Conservation (phyloP, 2,329 filamentous ascomycete species). For the Calonectria montana region DNA sequence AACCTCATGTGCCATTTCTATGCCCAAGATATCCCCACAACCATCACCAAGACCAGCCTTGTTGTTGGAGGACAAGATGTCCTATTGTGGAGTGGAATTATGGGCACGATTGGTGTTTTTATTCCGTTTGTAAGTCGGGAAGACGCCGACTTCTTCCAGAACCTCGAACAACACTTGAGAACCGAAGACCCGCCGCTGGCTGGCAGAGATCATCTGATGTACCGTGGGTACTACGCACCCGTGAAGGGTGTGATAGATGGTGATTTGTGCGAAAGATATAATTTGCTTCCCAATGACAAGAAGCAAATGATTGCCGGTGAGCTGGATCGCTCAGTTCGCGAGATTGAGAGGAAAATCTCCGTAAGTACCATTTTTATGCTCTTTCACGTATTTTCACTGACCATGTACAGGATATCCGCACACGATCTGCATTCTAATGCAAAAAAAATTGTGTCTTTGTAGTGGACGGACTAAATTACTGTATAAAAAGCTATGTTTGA, state of each 20-base stretch:
- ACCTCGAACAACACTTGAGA: slow-evolving; percentile 87
- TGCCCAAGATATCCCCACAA: slow-evolving; percentile 91
- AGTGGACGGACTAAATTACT: slow-evolving; percentile 38
- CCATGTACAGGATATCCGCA: slow-evolving; percentile 63
- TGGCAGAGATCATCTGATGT: slow-evolving; percentile 95
- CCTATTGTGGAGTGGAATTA: slow-evolving; percentile 91
- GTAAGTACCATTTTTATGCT: slow-evolving; percentile 50
- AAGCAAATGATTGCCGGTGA: slow-evolving; percentile 96
- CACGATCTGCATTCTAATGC: slow-evolving; percentile 67
- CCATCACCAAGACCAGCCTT: slow-evolving; percentile 87
- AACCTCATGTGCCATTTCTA: slow-evolving; percentile 90
- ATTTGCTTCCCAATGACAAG: slow-evolving; percentile 84
- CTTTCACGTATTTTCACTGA: slow-evolving; percentile 35
- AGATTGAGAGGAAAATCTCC: slow-evolving; percentile 97
- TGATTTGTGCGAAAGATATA: slow-evolving; percentile 93
- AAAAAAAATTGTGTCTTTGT: slow-evolving; percentile 35
- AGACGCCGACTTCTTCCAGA: slow-evolving; percentile 98
- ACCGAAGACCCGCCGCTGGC: slow-evolving; percentile 88
- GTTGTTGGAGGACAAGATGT: slow-evolving; percentile 93
- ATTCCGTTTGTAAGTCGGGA: slow-evolving; percentile 93
- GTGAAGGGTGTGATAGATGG: slow-evolving; percentile 98
- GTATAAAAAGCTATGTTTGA: slow-evolving; percentile 41
- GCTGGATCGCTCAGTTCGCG: slow-evolving; percentile 87
- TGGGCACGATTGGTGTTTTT: slow-evolving; percentile 93
- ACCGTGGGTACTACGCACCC: slow-evolving; percentile 93